Evolutionary conservation across 2,329 filamentous ascomycete species (phyloP), one percentile per base, ranked within the genome.

Genomic region (Colletotrichum horii): DNA sequence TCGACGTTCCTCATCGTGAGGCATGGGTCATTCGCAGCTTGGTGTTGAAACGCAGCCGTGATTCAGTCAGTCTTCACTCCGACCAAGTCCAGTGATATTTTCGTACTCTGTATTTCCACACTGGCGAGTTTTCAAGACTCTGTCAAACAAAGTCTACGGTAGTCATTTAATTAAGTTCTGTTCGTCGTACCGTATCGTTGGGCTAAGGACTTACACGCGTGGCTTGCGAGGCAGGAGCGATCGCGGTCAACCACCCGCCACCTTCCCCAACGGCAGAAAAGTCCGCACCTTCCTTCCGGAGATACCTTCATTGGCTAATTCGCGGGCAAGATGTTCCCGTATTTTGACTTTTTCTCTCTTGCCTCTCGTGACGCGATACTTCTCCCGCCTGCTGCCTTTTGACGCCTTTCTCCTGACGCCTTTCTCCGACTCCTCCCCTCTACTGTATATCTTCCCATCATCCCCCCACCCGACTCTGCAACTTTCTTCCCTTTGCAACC

Each of bases 141-240:
- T 8, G 5, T 6, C 12, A 34, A 34, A 34, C 4, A 15, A 8
- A 34, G 4, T 34, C 32, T 34, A 14, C 11, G 12, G n/a, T 52
- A 22, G n/a, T 2, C 12, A 14, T 22, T 15, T 22, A 14, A 14
- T 6, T 12, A 48, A 4, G 11, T 48, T 8, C 2, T 52, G n/a
- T 22, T 52, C 2, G 24, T 52, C 12, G 1, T 7, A 12, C 12
- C 12, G 9, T 2, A n/a, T n/a, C 0, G n/a, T n/a, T n/a, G n/a
- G n/a, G n/a, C n/a, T n/a, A n/a, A n/a, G n/a, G n/a, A n/a, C n/a
- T n/a, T n/a, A n/a, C n/a, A n/a, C n/a, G n/a, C n/a, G n/a, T n/a
- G n/a, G n/a, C n/a, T n/a, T n/a, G n/a, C n/a, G n/a, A n/a, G n/a
- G n/a, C n/a, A 52, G 43, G 43, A 52, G 12, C 43, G n/a, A 52